phyloP scores from a whole-genome alignment of 257 asterid species.

The Salvia splendens region DNA sequence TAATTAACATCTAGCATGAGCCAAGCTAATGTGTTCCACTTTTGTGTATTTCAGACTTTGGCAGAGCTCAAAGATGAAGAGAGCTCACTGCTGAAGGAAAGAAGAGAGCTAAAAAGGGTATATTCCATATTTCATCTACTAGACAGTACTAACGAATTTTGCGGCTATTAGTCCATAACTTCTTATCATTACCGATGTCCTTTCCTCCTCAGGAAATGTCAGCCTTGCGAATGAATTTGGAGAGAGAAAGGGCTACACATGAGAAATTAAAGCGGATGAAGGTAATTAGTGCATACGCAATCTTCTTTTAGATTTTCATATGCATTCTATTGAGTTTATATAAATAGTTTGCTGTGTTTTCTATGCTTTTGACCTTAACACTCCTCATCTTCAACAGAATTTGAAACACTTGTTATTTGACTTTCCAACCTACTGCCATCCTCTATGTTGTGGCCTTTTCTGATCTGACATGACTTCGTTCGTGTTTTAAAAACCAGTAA shows the following conservation, averaged over 20 bases:
- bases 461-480: neutral
- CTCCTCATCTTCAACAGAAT: neutral
- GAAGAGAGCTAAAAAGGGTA: conserved; percentile 68
- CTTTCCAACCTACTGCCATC: neutral
- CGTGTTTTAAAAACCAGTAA: neutral
- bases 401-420: neutral
- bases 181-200: neutral
- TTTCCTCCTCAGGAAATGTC: conserved; percentile 53
- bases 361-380: neutral
- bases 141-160: neutral
- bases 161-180: neutral
- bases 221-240: conserved; percentile 46
- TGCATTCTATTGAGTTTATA: neutral
- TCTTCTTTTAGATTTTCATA: neutral
- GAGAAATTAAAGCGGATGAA: conserved; percentile 62
- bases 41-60: conserved; percentile 47
- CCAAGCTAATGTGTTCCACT: neutral
- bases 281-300: conserved; percentile 41
- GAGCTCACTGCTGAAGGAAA: conserved; percentile 47
- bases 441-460: neutral
- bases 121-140: conserved; percentile 1
- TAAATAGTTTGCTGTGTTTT: neutral
- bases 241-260: conserved; percentile 49
- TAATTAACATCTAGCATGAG: neutral
- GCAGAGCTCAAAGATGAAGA: conserved; percentile 64